Evolutionary conservation across 345 rosid genomes (phyloP).

Genomic region (Salix caprea): DNA sequence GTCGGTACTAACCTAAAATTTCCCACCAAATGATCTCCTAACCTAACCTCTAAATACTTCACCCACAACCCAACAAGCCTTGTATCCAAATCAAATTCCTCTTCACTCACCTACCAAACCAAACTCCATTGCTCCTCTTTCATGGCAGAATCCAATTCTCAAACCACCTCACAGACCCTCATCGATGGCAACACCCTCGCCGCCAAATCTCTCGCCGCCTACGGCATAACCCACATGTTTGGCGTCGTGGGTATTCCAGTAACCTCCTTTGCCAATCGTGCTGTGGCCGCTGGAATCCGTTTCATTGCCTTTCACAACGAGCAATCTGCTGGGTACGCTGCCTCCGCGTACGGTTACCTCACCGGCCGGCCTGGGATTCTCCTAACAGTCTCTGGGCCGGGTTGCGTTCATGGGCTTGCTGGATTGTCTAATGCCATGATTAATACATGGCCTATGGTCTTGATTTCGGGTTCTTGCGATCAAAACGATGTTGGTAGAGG

Average conservation of each 20-base stretch:
- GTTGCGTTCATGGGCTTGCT: conserved; percentile 94
- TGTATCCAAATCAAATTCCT: no score
- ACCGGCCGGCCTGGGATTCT: conserved; percentile 80
- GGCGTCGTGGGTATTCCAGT: conserved; percentile 98
- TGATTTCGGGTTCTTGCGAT: conserved; percentile 95
- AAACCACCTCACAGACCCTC: conserved; percentile 6
- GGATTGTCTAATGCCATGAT: conserved; percentile 89
- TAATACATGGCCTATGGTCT: conserved; percentile 80
- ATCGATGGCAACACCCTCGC: conserved; percentile 71
- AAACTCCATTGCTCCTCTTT: background rate
- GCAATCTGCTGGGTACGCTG: conserved; percentile 97
- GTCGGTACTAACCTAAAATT: no score
- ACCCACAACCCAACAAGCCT: no score
- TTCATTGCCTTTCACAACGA: conserved; percentile 97
- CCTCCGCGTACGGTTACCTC: conserved; percentile 92
- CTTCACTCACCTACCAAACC: no score
- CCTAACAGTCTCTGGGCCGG: conserved; percentile 92
- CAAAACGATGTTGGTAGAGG: conserved; percentile 78
- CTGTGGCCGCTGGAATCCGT: conserved; percentile 72
- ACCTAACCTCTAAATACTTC: no score
- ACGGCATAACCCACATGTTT: conserved; percentile 88
- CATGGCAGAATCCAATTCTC: conserved; percentile 30
- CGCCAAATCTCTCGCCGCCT: conserved; percentile 57
- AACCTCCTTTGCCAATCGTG: conserved; percentile 79
- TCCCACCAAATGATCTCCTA: no score